These are phyloP conservation scores for Rubia occidens DNA, from an alignment of 305 asterid genomes.

Conservation along the genomic window DNA sequence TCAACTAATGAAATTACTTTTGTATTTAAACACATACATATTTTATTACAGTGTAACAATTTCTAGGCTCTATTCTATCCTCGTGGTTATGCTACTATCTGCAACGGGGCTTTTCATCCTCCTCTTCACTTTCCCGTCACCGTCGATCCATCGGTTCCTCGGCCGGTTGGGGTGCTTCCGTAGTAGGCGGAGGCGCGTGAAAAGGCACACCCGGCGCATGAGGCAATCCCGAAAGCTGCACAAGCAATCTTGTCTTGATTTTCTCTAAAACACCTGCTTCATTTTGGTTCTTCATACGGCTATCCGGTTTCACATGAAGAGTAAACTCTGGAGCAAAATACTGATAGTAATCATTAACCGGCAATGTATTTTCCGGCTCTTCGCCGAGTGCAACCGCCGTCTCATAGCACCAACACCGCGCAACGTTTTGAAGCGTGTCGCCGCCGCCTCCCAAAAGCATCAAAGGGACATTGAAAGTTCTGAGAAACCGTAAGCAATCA, in stretches of 20 bases:
- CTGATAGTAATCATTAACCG: constrained; percentile 72
- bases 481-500: constrained; percentile 62
- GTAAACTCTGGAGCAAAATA: constrained; percentile 85
- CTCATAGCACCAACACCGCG: constrained; percentile 95
- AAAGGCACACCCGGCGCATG: constrained; percentile 76
- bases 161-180: constrained; percentile 53
- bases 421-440: constrained; percentile 74
- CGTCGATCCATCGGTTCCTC: constrained; percentile 57
- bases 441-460: constrained; percentile 95
- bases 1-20: no score
- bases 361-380: constrained; percentile 74
- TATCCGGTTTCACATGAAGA: constrained; percentile 62
- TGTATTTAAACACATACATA: no score
- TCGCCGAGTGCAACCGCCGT: constrained; percentile 89
- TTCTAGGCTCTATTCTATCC: no score
- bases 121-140: constrained; percentile 9
- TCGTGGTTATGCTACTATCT: background rate
- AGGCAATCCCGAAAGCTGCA: constrained; percentile 53
- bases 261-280: constrained; percentile 55
- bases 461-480: constrained; percentile 79
- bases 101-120: constrained; percentile 26
- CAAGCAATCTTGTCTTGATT: constrained; percentile 57
- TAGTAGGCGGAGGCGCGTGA: constrained; percentile 49
- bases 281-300: constrained; percentile 53
- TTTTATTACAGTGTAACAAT: no score